phyloP scores from a whole-genome alignment of 2,329 filamentous ascomycete species.

The Fusarium zealandicum region DNA sequence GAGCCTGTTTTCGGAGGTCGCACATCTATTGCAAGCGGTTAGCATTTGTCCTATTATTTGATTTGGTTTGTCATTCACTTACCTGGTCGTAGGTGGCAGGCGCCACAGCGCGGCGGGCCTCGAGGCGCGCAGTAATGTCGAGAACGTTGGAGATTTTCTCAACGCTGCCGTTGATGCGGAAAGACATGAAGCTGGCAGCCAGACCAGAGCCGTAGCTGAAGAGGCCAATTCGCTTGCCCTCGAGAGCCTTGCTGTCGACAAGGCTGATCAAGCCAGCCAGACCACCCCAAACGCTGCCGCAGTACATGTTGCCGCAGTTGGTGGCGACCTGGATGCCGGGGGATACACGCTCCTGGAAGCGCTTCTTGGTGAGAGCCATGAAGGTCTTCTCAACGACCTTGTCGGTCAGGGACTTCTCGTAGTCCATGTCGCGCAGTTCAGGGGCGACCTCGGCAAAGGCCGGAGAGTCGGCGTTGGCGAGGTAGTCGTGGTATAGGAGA shows the following conservation, averaged over 20 bases:
- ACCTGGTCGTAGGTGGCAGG: slow-evolving; percentile 79
- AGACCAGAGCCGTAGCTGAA: slow-evolving; percentile 84
- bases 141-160: slow-evolving; percentile 72
- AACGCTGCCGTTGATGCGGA: slow-evolving; percentile 76
- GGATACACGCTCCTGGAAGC: slow-evolving; percentile 78
- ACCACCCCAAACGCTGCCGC: slow-evolving; percentile 77
- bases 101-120: slow-evolving; percentile 68
- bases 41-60: slow-evolving; percentile 20
- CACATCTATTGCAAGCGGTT: slow-evolving; percentile 67
- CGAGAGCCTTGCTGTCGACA: slow-evolving; percentile 66
- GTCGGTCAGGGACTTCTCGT: slow-evolving; percentile 79
- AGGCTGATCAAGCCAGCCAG: slow-evolving; percentile 73
- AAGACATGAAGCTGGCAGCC: slow-evolving; percentile 74
- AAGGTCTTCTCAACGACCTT: slow-evolving; percentile 88
- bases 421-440: slow-evolving; percentile 80
- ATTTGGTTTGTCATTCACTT: slow-evolving; percentile 46
- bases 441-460: slow-evolving; percentile 77
- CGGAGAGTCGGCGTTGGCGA: slow-evolving; percentile 70
- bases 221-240: slow-evolving; percentile 76
- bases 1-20: slow-evolving; percentile 80
- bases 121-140: slow-evolving; percentile 73
- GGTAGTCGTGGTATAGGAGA: slow-evolving; percentile 86
- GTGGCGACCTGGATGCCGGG: slow-evolving; percentile 79
- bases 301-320: slow-evolving; percentile 75
- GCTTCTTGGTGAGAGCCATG: slow-evolving; percentile 84